Base-by-base conservation (phyloP, 352 stramenopile genomes). In the Peronospora farinosa region DNA sequence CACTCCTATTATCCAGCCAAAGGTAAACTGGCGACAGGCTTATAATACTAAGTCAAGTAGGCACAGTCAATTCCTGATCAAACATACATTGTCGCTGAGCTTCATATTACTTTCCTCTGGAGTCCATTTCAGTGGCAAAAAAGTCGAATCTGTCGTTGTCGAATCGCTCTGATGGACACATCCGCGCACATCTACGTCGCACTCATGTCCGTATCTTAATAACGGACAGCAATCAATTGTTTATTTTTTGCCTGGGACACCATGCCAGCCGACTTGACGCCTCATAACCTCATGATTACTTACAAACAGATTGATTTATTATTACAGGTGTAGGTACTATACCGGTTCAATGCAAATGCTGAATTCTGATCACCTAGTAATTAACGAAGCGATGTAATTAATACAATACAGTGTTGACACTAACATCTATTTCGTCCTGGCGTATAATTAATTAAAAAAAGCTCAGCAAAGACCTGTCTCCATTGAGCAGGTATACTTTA, bases 121-220 rank as follows among this genome's bases (percentile, higher is more conserved):
- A 27, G 5, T 27, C 23, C 23, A 27, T 27, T 27, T 27, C 3
- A 5, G 5, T 27, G 23, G 23, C 23, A 27, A 27, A 27, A 27
- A 27, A 4, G 23, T 27, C 23, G 3, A 27, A 27, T 4, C 3
- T 7, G 23, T 5, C 23, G 5, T 27, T 4, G 23, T 27, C 23
- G 23, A 27, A 27, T 27, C 23, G 23, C 23, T 27, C 23, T 5
- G 23, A 27, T 7, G 23, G 23, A 7, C 23, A 27, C 23, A 27
- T 27, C 6, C 5, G 23, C 23, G 3, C 23, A 4, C 23, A 27
- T 27, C 23, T 4, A 62, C 54, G 13, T 51, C 40, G 32, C 51
- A 21, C 15, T 31, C 45, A 60, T 46, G 46, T 60, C 30, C 16
- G 47, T n/a, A 55, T 5, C 39, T 53, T 44, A 43, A 41, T 63